phyloP scores from a whole-genome alignment of 331 rosid genomes.

The Acacia concinna region DNA sequence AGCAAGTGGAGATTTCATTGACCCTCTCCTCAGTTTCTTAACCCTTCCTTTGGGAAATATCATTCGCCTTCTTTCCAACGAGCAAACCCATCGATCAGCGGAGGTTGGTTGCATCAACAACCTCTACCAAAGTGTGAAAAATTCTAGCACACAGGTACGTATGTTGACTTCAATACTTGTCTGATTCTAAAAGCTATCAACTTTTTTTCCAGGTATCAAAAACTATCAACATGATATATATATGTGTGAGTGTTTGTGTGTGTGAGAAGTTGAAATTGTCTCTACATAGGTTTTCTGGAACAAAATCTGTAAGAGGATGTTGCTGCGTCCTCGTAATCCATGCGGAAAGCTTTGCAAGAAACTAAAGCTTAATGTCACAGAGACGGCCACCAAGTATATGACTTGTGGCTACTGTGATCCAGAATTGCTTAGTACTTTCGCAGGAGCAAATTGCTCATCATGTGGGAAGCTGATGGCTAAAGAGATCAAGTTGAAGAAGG shows the following conservation, averaged over 20 bases:
- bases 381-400: neutral
- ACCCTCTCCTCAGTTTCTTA: constrained; percentile 21
- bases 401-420: neutral
- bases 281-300: neutral
- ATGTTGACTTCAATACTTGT: neutral
- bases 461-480: neutral
- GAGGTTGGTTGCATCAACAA: constrained; percentile 29
- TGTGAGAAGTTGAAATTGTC: neutral
- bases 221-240: too few species aligned
- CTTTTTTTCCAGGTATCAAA: too few species aligned
- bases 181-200: too few species aligned
- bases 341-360: constrained; percentile 11
- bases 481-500: neutral
- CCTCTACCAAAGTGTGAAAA: constrained; percentile 16
- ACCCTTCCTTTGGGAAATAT: constrained; percentile 31
- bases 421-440: neutral
- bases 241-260: too few species aligned
- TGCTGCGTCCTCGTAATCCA: constrained; percentile 9
- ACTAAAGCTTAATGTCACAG: constrained; percentile 16
- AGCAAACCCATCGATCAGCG: neutral
- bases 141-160: neutral
- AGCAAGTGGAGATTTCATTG: constrained; percentile 1
- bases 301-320: neutral
- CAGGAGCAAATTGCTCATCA: neutral
- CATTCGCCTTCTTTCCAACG: neutral